These are phyloP conservation scores for Fusarium sp. DNA, from an alignment of 2,329 filamentous ascomycete genomes.

Conservation along the genomic window DNA sequence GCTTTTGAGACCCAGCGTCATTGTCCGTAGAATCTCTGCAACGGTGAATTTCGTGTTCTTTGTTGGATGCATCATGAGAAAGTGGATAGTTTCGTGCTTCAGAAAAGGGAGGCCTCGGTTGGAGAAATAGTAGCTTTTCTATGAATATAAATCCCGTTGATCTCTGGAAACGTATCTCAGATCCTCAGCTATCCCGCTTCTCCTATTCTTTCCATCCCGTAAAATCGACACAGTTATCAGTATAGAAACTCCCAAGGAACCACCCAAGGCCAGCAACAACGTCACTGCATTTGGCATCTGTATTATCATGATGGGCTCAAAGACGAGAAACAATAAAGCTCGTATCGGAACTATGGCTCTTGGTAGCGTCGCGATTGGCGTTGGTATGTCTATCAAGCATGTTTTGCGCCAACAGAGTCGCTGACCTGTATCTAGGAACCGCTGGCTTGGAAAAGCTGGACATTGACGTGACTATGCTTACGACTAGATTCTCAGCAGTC, in stretches of 20 bases:
- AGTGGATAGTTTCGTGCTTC: not conserved
- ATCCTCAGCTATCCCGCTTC: not conserved
- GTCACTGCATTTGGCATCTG: not conserved
- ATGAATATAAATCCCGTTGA: not conserved
- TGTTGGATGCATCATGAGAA: not conserved
- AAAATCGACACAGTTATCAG: not conserved
- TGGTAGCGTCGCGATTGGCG: not conserved
- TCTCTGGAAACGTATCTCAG: not conserved
- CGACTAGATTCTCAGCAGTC: not conserved
- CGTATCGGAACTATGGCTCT: not conserved
- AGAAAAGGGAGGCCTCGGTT: not conserved
- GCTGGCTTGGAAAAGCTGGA: not conserved
- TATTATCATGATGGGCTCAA: not conserved
- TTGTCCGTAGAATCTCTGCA: not conserved
- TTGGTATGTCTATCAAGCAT: not conserved
- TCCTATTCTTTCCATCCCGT: not conserved
- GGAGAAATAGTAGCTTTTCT: not conserved
- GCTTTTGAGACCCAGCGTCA: constrained; percentile 17
- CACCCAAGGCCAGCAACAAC: not conserved
- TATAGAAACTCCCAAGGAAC: not conserved
- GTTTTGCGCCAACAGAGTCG: not conserved
- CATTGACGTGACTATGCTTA: not conserved
- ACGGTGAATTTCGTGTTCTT: not conserved
- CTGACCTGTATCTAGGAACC: not conserved
- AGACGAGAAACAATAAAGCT: not conserved